These are phyloP conservation scores for Sugiyamaella chiloensis DNA, from an alignment of 805 yeast genomes.

Conservation along the genomic window DNA sequence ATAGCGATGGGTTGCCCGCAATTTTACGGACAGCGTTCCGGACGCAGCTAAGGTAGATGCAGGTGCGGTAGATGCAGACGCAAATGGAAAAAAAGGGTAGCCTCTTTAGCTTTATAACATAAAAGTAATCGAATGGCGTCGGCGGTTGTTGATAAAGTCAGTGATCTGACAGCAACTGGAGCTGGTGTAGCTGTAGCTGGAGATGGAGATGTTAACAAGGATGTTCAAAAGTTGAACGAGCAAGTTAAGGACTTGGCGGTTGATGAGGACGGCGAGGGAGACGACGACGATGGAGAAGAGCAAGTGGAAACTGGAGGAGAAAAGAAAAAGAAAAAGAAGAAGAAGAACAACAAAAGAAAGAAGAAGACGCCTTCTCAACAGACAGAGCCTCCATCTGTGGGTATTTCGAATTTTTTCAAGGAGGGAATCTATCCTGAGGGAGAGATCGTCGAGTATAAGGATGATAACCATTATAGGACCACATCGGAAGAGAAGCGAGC, in stretches of 20 bases:
- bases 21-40: too few species aligned
- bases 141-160: too few species aligned
- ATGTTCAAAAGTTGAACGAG: too few species aligned
- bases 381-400: constrained; percentile 50
- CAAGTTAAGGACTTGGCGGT: constrained; percentile 15
- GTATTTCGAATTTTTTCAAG: constrained; percentile 65
- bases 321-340: constrained; percentile 47
- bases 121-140: too few species aligned
- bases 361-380: constrained; percentile 49
- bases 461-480: constrained; percentile 65
- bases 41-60: too few species aligned
- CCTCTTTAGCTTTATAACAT: too few species aligned
- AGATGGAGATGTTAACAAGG: too few species aligned
- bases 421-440: constrained; percentile 81
- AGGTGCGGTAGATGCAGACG: too few species aligned
- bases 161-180: too few species aligned
- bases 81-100: too few species aligned
- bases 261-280: constrained; percentile 35
- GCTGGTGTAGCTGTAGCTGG: too few species aligned
- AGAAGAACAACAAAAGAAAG: constrained; percentile 43
- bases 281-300: constrained; percentile 31
- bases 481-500: constrained; percentile 86
- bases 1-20: too few species aligned
- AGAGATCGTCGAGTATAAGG: constrained; percentile 74
- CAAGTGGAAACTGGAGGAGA: constrained; percentile 28